A percentile compares a stretch with the other conserved stretches of the same genome.
Conservation (phyloP, 2,329 filamentous ascomycete genomes). For the Arthrocladium fulminans region DNA sequence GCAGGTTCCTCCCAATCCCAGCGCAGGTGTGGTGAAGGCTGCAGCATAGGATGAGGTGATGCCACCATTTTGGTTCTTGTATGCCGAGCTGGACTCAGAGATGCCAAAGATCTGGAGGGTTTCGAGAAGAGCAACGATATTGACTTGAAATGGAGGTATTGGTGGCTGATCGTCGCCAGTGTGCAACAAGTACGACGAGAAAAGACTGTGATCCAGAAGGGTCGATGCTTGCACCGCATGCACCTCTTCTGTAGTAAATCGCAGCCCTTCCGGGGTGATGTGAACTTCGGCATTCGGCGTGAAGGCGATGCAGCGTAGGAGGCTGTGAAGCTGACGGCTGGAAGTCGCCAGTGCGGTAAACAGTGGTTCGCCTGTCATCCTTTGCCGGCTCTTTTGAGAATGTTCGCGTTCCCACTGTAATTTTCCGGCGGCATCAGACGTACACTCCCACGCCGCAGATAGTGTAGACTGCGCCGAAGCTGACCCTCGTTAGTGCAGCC, state of each 20-base stretch:
- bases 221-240: slow-evolving; percentile 84
- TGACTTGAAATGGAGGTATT: slow-evolving; percentile 73
- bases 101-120: slow-evolving; percentile 91
- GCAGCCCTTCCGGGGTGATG: slow-evolving; percentile 74
- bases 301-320: slow-evolving; percentile 56
- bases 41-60: slow-evolving; percentile 44
- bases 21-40: slow-evolving; percentile 72
- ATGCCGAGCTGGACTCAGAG: slow-evolving; percentile 50
- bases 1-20: slow-evolving; percentile 79
- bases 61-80: slow-evolving; percentile 22
- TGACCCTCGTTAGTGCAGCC: slow-evolving; percentile 31
- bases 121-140: slow-evolving; percentile 77
- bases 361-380: slow-evolving; percentile 33
- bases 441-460: slow-evolving; percentile 98
- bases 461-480: slow-evolving; percentile 93
- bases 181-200: slow-evolving; percentile 73
- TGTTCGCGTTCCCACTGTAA: slow-evolving; percentile 6
- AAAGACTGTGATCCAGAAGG: slow-evolving; percentile 80
- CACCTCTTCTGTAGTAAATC: slow-evolving; percentile 79
- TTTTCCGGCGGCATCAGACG: slow-evolving; percentile 52
- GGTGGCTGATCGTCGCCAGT: slow-evolving; percentile 29
- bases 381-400: neutral
- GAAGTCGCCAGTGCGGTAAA: slow-evolving; percentile 55
- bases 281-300: slow-evolving; percentile 55
- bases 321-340: slow-evolving; percentile 50